Evolutionary conservation across 2,329 filamentous ascomycete genomes (phyloP), one percentile per base, ranked within the genome.

Genomic region (Lasiodiplodia theobromae): DNA sequence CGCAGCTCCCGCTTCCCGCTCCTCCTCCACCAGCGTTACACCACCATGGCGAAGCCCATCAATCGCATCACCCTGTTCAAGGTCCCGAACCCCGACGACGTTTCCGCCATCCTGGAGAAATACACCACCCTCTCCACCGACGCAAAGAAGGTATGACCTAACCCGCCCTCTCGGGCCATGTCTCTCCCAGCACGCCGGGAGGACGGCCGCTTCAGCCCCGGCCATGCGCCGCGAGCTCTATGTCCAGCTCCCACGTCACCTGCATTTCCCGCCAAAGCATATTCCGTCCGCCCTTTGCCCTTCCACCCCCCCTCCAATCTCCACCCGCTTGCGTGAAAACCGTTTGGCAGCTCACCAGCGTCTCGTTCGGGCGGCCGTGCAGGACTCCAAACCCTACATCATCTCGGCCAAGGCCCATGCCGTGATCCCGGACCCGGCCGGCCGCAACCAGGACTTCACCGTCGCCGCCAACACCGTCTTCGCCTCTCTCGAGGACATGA

Each of bases 351-450:
- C 53, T 49, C 49, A 47, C 51, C 14, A 47, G n/a, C 66, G 16
- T 58, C 7, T 62, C 21, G 28, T 57, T 58, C 52, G 31, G 16
- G 16, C 16, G n/a, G 40, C 21, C 64, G 38, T 62, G 34, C 62
- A 92, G 90, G 85, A 90, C 73, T 89, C 88, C 71, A 87, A 90
- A 75, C 88, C 89, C 3, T 92, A 92, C 76, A 90, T 92, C 72
- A 77, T 88, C 52, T 83, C 83, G 69, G 80, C 86, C 71, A 81
- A 76, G 23, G 87, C 85, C 16, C 86, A 86, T 34, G 78, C 80
- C 34, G 83, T 85, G 11, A 79, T 85, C 69, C 81, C 84, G 10
- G 87, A 90, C 72, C 80, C 84, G 38, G 66, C 57, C 34, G 66
- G 66, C 49, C 86, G 88, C 23, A 83, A 84, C 71, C 86, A 89